Conservation (phyloP, 2,329 filamentous ascomycete species). For the Pseudogymnoascus sp. region DNA sequence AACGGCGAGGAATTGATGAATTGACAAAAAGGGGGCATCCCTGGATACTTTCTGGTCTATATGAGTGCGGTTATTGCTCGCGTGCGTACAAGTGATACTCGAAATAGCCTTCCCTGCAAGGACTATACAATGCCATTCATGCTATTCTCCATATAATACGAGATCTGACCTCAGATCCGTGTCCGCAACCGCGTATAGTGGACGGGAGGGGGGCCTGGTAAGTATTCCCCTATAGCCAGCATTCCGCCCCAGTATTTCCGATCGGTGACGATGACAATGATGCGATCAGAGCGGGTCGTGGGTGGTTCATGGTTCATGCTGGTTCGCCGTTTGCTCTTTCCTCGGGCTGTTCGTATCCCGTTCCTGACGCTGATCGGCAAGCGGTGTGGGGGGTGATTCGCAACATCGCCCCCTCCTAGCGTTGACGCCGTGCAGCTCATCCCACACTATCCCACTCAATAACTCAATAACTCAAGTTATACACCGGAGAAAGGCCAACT, state of each 20-base stretch:
- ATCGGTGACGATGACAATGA: not conserved
- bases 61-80: not conserved
- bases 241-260: not conserved
- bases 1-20: not conserved
- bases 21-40: not conserved
- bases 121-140: not conserved
- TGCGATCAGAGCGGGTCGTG: not conserved
- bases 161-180: conserved; percentile 1
- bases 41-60: not conserved
- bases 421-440: not conserved
- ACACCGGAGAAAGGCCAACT: not conserved
- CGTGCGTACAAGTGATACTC: not conserved
- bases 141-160: not conserved
- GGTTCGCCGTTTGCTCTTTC: not conserved
- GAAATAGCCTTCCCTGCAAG: not conserved
- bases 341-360: not conserved
- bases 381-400: not conserved
- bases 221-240: not conserved
- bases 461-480: not conserved
- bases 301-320: not conserved
- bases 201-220: not conserved
- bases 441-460: not conserved
- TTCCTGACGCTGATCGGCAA: not conserved
- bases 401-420: not conserved
- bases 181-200: not conserved